Conservation (phyloP, 148 eudicot genomes). For the Gaultheria prostrata region DNA sequence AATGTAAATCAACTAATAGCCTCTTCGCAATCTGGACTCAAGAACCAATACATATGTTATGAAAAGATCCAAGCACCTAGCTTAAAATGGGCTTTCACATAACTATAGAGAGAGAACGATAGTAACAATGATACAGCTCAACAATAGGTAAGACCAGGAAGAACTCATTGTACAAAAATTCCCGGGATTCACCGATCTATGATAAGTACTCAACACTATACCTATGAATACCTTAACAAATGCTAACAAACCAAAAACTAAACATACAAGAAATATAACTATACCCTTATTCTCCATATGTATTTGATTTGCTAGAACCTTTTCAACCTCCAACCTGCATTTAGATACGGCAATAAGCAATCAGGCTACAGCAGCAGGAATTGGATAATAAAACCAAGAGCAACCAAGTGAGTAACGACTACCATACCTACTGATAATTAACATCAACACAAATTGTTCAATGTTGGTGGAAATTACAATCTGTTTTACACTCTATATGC, state of each 20-base stretch:
- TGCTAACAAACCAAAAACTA: conserved; percentile 55
- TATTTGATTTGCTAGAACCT: conserved; percentile 57
- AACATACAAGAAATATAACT: conserved; percentile 56
- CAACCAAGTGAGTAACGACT: neutral
- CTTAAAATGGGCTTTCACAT: neutral
- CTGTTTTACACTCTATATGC: neutral
- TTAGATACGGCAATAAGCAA: neutral
- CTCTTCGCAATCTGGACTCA: neutral
- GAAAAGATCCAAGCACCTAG: neutral
- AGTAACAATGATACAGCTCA: conserved; percentile 53
- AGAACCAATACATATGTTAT: neutral
- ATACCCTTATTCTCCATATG: conserved; percentile 92
- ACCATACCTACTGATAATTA: neutral
- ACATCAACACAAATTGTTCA: neutral
- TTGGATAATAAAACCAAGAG: neutral
- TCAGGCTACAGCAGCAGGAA: neutral
- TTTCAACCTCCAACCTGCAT: conserved; percentile 73
- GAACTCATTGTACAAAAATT: conserved; percentile 70
- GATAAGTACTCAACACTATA: conserved; percentile 41
- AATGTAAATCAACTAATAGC: too few species aligned
- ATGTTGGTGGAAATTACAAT: neutral
- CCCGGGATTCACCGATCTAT: conserved; percentile 48
- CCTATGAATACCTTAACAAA: conserved; percentile 50
- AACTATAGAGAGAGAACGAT: conserved; percentile 61
- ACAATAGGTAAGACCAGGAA: conserved; percentile 70